phyloP scores from a whole-genome alignment of 306 rosid genomes.

The Styphnolobium japonicum region DNA sequence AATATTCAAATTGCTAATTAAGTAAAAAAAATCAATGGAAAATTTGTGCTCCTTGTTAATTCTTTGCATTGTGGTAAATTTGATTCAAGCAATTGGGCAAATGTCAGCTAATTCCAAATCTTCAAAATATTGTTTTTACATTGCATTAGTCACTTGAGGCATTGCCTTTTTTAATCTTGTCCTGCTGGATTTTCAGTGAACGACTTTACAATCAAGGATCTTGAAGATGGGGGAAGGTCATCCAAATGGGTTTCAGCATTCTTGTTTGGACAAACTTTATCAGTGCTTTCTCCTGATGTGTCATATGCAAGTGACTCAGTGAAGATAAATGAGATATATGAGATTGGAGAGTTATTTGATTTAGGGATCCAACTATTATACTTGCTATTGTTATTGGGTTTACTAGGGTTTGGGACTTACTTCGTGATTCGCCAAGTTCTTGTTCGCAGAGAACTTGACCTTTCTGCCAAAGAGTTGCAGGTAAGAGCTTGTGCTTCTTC shows the following conservation, averaged over 20 bases:
- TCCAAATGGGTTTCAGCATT: slow-evolving; percentile 49
- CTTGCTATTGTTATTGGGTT: slow-evolving; percentile 62
- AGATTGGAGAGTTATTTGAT: slow-evolving; percentile 82
- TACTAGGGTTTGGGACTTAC: slow-evolving; percentile 85
- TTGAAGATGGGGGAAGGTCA: slow-evolving; percentile 40
- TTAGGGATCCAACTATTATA: slow-evolving; percentile 86
- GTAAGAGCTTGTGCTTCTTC: slow-evolving; percentile 40
- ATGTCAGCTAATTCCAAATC: slow-evolving; percentile 6
- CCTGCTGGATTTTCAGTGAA: slow-evolving; percentile 38
- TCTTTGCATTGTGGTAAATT: neutral
- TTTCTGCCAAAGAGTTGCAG: slow-evolving; percentile 97
- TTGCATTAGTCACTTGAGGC: neutral
- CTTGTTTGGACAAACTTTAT: slow-evolving; percentile 56
- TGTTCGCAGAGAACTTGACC: slow-evolving; percentile 95
- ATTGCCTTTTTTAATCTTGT: slow-evolving; percentile 5
- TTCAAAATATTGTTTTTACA: neutral
- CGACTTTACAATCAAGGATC: slow-evolving; percentile 32
- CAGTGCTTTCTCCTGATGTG: slow-evolving; percentile 55
- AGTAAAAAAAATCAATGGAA: slow-evolving; percentile 19
- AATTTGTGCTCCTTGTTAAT: neutral
- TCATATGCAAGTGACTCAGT: slow-evolving; percentile 56
- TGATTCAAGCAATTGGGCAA: neutral
- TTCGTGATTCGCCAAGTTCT: slow-evolving; percentile 93
- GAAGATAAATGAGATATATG: slow-evolving; percentile 59
- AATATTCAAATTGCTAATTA: neutral